Base-by-base conservation (phyloP, 1,284 basidiomycete genomes). In the Malassezia restricta region DNA sequence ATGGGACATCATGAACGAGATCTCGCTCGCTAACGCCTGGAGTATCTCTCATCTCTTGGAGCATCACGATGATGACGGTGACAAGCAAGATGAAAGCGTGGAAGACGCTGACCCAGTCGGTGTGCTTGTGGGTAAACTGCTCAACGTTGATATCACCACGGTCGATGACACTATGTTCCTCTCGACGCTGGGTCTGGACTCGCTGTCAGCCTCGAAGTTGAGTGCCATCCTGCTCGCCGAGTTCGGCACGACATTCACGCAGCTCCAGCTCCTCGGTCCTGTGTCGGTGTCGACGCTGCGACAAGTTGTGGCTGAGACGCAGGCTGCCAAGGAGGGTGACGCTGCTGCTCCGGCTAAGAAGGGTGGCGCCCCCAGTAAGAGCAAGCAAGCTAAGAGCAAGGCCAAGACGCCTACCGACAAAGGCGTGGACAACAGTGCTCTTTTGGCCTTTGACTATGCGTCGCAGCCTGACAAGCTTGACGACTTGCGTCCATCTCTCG, bases 91-190 rank as follows among this genome's bases (percentile, higher is more conserved):
- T 28, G 48, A 42, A n/a, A 39, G 40, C n/a, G 48, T 24, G 4
- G 48, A 44, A 6, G 43, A 24, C 6, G 53, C 53, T 9, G 53
- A 55, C 43, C 53, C 53, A 9, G 48, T 55, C 15, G 53, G 53
- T 35, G n/a, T 15, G 3, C 45, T 55, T 17, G 42, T 55, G 9
- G 53, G 53, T 47, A 55, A 55, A 47, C 43, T 55, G 39, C 48
- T 55, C 43, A 55, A 55, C 43, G 53, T 55, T 14, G 53, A 55
- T 39, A 50, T 55, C 17, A 20, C 43, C 12, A 55, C 53, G 14
- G 53, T 55, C 15, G 53, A 55, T 38, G 53, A 55, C 53, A 55
- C 53, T 40, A 55, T 55, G 53, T 55, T 55, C 48, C 31, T 55
- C 37, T 55, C 53, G 35, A 50, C 53, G 14, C 49, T 55, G 12